These are phyloP conservation scores for Dactylellina drechsleri DNA, from an alignment of 2,329 filamentous ascomycete genomes.

Conservation along the genomic window DNA sequence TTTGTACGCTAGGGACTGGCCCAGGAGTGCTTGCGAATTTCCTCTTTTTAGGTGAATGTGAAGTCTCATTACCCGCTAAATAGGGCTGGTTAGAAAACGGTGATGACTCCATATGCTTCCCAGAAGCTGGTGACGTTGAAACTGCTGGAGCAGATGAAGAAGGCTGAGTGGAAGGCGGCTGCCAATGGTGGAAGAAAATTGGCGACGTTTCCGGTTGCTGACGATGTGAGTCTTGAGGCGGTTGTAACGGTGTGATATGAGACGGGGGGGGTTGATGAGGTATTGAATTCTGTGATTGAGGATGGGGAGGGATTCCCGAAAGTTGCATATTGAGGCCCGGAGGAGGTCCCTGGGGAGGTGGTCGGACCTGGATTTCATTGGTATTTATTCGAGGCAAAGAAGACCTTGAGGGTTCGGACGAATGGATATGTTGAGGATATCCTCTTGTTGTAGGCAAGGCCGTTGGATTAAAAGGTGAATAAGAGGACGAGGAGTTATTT, in stretches of 20 bases:
- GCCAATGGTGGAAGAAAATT: constrained; percentile 59
- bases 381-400: constrained; percentile 67
- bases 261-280: constrained; percentile 50
- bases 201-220: constrained; percentile 52
- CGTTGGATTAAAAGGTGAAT: constrained; percentile 60
- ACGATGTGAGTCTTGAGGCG: constrained; percentile 39
- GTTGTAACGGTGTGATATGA: constrained; percentile 30
- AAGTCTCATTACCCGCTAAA: constrained; percentile 55
- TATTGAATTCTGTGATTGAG: constrained; percentile 43
- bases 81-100: constrained; percentile 56
- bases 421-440: constrained; percentile 45
- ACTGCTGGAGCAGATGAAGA: constrained; percentile 48
- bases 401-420: constrained; percentile 62
- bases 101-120: constrained; percentile 57
- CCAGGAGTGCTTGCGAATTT: constrained; percentile 54
- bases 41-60: constrained; percentile 58
- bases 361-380: constrained; percentile 66
- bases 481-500: constrained; percentile 56
- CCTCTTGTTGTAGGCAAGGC: constrained; percentile 60
- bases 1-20: constrained; percentile 19
- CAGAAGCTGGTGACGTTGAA: constrained; percentile 56
- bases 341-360: constrained; percentile 61
- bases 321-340: constrained; percentile 53
- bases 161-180: constrained; percentile 56
- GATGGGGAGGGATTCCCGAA: constrained; percentile 50